A percentile compares a stretch with the other conserved stretches of the same genome.
Conservation (phyloP, 805 yeast genomes). For the Komagataella pseudopastoris region DNA sequence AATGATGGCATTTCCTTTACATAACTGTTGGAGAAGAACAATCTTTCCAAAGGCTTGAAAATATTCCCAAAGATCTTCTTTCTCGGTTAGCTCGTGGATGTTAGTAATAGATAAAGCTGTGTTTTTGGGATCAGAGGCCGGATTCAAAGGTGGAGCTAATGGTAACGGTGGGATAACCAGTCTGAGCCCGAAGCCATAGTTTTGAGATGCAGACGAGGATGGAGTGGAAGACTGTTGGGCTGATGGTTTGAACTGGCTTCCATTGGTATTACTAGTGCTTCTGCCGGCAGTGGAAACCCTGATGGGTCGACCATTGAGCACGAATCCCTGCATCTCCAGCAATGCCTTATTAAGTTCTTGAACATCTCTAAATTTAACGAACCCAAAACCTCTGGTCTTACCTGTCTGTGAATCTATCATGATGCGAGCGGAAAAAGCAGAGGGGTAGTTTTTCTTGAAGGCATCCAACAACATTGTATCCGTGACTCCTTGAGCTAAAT, state of each 20-base stretch:
- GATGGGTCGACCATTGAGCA: slow-evolving; percentile 61
- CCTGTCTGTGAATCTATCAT: slow-evolving; percentile 65
- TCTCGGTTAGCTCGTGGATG: slow-evolving; percentile 40
- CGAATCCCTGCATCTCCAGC: slow-evolving; percentile 69
- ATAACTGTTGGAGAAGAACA: slow-evolving; percentile 57
- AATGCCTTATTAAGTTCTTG: slow-evolving; percentile 62
- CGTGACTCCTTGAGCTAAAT: slow-evolving; percentile 58
- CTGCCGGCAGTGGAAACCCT: slow-evolving; percentile 58
- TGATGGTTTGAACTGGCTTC: not conserved
- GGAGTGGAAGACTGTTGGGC: not conserved
- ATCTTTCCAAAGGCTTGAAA: slow-evolving; percentile 64
- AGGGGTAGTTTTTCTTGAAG: slow-evolving; percentile 58
- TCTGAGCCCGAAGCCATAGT: slow-evolving; percentile 5
- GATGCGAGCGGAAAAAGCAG: slow-evolving; percentile 63
- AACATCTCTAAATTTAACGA: slow-evolving; percentile 60
- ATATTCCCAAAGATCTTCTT: slow-evolving; percentile 43
- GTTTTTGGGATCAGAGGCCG: slow-evolving; percentile 61
- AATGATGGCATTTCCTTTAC: slow-evolving; percentile 80
- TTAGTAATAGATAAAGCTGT: slow-evolving; percentile 78
- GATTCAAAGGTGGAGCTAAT: slow-evolving; percentile 35
- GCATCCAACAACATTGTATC: slow-evolving; percentile 52
- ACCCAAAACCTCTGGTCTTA: slow-evolving; percentile 76
- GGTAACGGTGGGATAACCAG: slow-evolving; percentile 14
- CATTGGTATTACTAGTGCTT: not conserved
- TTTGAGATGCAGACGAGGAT: not conserved